Evolutionary conservation across 2,329 filamentous ascomycete species (phyloP).

Genomic region (Aspergillus phoenicis): DNA sequence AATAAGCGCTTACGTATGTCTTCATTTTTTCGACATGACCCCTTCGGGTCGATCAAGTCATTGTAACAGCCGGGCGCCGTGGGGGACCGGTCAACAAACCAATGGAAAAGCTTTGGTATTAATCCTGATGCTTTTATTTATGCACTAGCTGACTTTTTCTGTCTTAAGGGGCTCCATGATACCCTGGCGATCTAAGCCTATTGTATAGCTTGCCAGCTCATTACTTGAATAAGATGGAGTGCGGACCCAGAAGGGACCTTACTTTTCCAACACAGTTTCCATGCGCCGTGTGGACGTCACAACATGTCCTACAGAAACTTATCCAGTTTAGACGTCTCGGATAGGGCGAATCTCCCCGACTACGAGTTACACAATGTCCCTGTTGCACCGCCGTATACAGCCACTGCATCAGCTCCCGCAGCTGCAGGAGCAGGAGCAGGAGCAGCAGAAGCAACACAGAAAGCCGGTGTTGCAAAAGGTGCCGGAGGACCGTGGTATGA

Average conservation of each 20-base stretch:
- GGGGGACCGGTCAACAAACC: neutral
- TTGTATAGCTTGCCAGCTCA: neutral
- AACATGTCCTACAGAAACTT: neutral
- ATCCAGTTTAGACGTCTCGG: neutral
- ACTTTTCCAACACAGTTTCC: neutral
- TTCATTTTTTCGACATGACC: neutral
- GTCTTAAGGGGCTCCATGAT: neutral
- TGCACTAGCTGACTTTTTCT: neutral
- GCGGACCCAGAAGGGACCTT: too few species aligned
- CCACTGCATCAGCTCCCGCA: neutral
- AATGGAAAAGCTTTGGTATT: neutral
- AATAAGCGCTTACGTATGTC: conserved; percentile 3
- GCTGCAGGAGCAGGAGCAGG: neutral
- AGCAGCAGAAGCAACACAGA: neutral
- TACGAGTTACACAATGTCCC: neutral
- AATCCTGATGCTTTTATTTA: neutral
- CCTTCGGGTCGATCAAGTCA: neutral
- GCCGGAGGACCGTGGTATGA: conserved; percentile 1
- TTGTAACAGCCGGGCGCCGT: neutral
- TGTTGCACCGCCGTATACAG: neutral
- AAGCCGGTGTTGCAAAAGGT: neutral
- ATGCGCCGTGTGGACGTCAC: neutral
- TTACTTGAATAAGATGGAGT: neutral
- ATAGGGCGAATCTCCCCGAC: neutral
- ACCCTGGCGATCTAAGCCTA: neutral